Evolutionary conservation across 768 basidiomycete genomes (phyloP).

Genomic region (Kwoniella mangroviensis): DNA sequence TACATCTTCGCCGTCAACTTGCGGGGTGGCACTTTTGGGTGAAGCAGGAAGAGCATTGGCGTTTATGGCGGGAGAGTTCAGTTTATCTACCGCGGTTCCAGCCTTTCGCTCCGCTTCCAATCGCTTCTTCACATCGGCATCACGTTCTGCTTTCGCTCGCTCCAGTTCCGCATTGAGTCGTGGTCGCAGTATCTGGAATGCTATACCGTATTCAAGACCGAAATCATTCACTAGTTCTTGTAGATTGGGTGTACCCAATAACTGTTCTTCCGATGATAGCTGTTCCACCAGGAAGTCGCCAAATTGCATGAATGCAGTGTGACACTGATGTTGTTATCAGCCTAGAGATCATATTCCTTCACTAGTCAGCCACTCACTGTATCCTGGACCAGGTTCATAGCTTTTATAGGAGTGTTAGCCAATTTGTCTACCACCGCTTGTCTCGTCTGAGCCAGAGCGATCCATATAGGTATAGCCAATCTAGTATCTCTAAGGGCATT

Average conservation of each 20-base stretch:
- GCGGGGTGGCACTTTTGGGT: slow-evolving; percentile 10
- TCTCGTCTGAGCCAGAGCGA: slow-evolving; percentile 89
- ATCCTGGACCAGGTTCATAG: slow-evolving; percentile 81
- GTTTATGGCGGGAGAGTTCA: slow-evolving; percentile 29
- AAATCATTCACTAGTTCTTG: slow-evolving; percentile 73
- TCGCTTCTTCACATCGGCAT: slow-evolving; percentile 33
- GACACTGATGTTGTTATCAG: slow-evolving; percentile 65
- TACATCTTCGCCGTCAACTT: slow-evolving; percentile 25
- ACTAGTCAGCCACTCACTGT: slow-evolving; percentile 65
- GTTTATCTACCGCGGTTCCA: background rate
- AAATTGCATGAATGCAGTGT: slow-evolving; percentile 90
- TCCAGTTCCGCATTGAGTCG: slow-evolving; percentile 47
- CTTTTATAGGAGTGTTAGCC: slow-evolving; percentile 44
- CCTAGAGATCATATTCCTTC: background rate
- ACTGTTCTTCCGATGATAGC: slow-evolving; percentile 72
- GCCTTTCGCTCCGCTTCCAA: slow-evolving; percentile 33
- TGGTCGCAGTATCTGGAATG: slow-evolving; percentile 92
- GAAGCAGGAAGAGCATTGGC: slow-evolving; percentile 12
- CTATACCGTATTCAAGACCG: slow-evolving; percentile 80
- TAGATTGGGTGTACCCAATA: slow-evolving; percentile 74
- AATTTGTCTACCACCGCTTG: slow-evolving; percentile 45
- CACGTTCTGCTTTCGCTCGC: slow-evolving; percentile 23
- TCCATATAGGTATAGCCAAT: slow-evolving; percentile 83
- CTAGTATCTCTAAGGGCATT: slow-evolving; percentile 59
- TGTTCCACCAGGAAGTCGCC: slow-evolving; percentile 81